phyloP scores from a whole-genome alignment of 345 rosid species.

The Conringia planisiliqua region DNA sequence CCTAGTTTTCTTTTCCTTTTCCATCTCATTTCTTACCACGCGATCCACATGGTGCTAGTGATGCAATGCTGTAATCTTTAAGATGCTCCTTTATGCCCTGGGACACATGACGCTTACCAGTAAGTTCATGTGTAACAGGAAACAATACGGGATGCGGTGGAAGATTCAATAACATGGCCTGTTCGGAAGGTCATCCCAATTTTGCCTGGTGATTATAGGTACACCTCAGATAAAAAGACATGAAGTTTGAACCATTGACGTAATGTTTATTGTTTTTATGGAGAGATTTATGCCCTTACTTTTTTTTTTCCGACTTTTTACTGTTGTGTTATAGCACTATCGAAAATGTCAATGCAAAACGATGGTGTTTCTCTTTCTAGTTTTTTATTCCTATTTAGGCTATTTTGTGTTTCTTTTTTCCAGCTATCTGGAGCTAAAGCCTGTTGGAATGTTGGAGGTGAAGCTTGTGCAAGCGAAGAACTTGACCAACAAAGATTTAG shows the following conservation, averaged over 20 bases:
- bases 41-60: conserved; percentile 3
- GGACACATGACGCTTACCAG: conserved; percentile 5
- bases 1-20: neutral
- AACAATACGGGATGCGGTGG: conserved; percentile 86
- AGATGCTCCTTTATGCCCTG: conserved; percentile 8
- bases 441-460: conserved; percentile 88
- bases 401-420: conserved; percentile 30
- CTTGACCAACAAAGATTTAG: conserved; percentile 87
- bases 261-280: neutral
- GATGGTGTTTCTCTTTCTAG: neutral
- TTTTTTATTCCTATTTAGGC: neutral
- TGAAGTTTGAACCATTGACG: conserved; percentile 13
- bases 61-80: neutral
- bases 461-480: conserved; percentile 97
- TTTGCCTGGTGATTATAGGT: conserved; percentile 98
- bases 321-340: neutral
- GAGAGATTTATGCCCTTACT: neutral
- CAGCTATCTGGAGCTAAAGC: conserved; percentile 92
- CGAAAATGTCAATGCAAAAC: neutral
- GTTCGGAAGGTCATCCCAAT: conserved; percentile 94
- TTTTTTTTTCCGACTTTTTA: neutral
- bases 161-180: conserved; percentile 98
- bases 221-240: conserved; percentile 16
- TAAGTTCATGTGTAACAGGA: conserved; percentile 52
- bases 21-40: conserved; percentile 1